Evolutionary conservation across 1,284 basidiomycete genomes (phyloP).

Genomic region (Cutaneotrichosporon sp.): DNA sequence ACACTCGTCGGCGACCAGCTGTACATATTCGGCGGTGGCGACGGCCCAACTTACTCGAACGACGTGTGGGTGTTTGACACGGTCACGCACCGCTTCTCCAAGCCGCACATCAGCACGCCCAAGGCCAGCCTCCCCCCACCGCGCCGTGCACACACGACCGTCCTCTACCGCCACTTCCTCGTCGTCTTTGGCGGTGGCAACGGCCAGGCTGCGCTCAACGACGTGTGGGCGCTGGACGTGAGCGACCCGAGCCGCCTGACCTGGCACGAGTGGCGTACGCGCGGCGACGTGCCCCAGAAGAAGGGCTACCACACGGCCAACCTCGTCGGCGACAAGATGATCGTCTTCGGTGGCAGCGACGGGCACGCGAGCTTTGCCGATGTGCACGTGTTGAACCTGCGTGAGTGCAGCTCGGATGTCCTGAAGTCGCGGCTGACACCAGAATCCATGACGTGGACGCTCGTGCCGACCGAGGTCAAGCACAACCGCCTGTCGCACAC

Average conservation of each 20-base stretch:
- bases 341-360: conserved; percentile 55
- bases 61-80: conserved; percentile 82
- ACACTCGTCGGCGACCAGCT: conserved; percentile 77
- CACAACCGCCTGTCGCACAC: conserved; percentile 81
- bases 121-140: conserved; percentile 60
- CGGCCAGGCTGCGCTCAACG: conserved; percentile 81
- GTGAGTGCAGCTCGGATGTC: conserved; percentile 56
- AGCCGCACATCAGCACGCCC: conserved; percentile 43
- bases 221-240: conserved; percentile 81
- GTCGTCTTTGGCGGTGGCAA: conserved; percentile 92
- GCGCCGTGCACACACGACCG: conserved; percentile 82
- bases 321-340: conserved; percentile 70
- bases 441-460: conserved; percentile 74
- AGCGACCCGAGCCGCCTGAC: conserved; percentile 45
- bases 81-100: conserved; percentile 65
- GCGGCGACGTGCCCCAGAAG: conserved; percentile 56
- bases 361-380: conserved; percentile 71
- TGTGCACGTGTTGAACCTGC: conserved; percentile 81
- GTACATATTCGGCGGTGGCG: conserved; percentile 82
- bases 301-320: conserved; percentile 91
- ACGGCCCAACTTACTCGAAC: conserved; percentile 63
- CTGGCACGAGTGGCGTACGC: conserved; percentile 58
- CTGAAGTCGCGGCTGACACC: not conserved
- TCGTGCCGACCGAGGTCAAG: conserved; percentile 60
- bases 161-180: conserved; percentile 70